Base-by-base conservation (phyloP, 768 basidiomycete species). In the Boletus tomentosulus region DNA sequence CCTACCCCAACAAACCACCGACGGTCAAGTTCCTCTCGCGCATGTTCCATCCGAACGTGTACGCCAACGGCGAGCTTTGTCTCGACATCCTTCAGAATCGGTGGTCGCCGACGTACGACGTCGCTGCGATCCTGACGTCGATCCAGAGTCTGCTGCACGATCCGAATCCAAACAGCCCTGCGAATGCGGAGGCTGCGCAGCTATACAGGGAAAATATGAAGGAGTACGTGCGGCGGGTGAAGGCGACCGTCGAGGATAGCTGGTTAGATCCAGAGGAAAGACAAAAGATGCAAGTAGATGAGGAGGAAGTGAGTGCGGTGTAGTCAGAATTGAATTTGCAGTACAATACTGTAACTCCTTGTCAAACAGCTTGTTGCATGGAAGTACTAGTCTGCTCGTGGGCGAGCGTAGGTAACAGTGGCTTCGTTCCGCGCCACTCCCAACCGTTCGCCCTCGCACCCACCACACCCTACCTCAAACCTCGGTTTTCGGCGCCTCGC, bases 1-100 rank as follows among this genome's bases (percentile, higher is more conserved):
- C 91, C 7, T 99, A 99, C 72, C 97, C 19, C 15, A 99, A 97
- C 78, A 98, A 98, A 69, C 94, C 97, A 0, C 97, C 97, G 3
- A 88, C 90, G 6, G 96, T 99, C 62, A 94, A 94, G 66, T 99
- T 99, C 78, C 82, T 98, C 31, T 94, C 91, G 35, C 79, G 88
- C 58, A 98, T 98, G 96, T 98, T 99, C 75, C 96, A 99, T 69
- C 97, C 97, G 0, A 99, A 98, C 74, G 95, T 99, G 10, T 99
- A 98, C 72, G 89, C 90, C 43, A 98, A 97, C 63, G 97, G 97
- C 57, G 96, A 98, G 69, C 87, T 99, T 48, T 99, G 97, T 68
- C 80, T 99, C 48, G 97, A 98, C 71, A 99, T 98, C 65, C 81
- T 99, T 34, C 97, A 99, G 76, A 99, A 99, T 68, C 80, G 97